Conservation (phyloP, 2,329 filamentous ascomycete genomes). For the Drechmeria coniospora region DNA sequence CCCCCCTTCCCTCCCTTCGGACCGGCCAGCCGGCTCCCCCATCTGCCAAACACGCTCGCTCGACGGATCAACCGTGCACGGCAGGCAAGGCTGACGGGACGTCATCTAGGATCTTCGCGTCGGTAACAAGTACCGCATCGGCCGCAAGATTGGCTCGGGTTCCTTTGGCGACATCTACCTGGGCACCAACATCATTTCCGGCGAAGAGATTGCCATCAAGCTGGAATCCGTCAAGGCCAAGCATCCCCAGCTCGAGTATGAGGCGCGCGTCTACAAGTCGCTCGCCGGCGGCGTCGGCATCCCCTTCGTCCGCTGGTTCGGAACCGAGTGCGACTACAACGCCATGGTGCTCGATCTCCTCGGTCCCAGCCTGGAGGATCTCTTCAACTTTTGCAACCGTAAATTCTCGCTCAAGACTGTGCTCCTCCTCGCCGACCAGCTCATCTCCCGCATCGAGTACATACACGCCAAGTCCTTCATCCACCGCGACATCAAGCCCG, state of each 20-base stretch:
- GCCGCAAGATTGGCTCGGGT: slow-evolving; percentile 95
- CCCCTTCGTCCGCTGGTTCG: slow-evolving; percentile 98
- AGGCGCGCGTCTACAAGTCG: slow-evolving; percentile 81
- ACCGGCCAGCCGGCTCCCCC: no score
- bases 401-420: slow-evolving; percentile 99
- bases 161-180: slow-evolving; percentile 98
- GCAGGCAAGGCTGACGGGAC: slow-evolving; percentile 9
- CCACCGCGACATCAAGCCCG: slow-evolving; percentile 98
- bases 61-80: no score
- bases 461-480: slow-evolving; percentile 99
- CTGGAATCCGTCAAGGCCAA: slow-evolving; percentile 99
- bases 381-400: slow-evolving; percentile 99
- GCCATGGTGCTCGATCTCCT: slow-evolving; percentile 98
- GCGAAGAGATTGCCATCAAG: slow-evolving; percentile 99
- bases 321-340: slow-evolving; percentile 99
- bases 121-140: slow-evolving; percentile 99
- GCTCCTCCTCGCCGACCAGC: slow-evolving; percentile 86
- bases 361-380: slow-evolving; percentile 86
- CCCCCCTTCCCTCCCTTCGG: no score
- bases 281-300: slow-evolving; percentile 95
- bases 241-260: slow-evolving; percentile 97
- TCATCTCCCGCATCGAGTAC: slow-evolving; percentile 98
- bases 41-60: no score
- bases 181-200: slow-evolving; percentile 98
- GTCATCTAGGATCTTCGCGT: slow-evolving; percentile 83